phyloP scores from a whole-genome alignment of 2,329 filamentous ascomycete genomes.

The Pseudogymnoascus sp. region DNA sequence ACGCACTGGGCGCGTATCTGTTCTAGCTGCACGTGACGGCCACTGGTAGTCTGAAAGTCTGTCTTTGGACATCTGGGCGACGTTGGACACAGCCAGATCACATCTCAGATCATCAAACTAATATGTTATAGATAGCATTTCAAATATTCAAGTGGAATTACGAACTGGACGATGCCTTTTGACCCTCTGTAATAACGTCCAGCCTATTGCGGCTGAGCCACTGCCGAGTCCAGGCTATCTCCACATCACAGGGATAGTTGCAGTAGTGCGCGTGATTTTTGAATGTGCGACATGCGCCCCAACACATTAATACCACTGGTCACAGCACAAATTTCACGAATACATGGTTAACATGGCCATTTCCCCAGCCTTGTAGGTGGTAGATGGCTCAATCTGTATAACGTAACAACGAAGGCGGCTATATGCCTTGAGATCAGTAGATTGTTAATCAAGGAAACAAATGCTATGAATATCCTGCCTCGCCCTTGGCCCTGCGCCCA shows the following conservation, averaged over 20 bases:
- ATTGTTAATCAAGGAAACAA: background rate
- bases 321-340: background rate
- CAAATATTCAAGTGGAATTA: background rate
- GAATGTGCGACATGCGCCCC: background rate
- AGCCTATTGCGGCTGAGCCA: background rate
- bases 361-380: constrained; percentile 1
- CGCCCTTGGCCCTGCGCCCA: background rate
- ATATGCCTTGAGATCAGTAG: background rate
- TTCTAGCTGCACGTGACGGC: background rate
- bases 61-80: background rate
- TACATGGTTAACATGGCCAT: background rate
- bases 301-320: background rate
- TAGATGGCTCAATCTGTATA: background rate
- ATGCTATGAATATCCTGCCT: background rate
- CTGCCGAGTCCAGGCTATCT: constrained; percentile 2
- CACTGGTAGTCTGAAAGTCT: background rate
- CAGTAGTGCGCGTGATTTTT: constrained; percentile 4
- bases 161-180: background rate
- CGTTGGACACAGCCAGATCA: background rate
- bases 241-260: background rate
- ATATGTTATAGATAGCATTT: background rate
- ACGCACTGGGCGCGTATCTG: background rate
- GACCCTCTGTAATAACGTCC: background rate
- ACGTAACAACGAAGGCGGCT: background rate
- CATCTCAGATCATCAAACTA: background rate